phyloP scores from a whole-genome alignment of 352 stramenopile genomes.

The Globisporangium radiosum region DNA sequence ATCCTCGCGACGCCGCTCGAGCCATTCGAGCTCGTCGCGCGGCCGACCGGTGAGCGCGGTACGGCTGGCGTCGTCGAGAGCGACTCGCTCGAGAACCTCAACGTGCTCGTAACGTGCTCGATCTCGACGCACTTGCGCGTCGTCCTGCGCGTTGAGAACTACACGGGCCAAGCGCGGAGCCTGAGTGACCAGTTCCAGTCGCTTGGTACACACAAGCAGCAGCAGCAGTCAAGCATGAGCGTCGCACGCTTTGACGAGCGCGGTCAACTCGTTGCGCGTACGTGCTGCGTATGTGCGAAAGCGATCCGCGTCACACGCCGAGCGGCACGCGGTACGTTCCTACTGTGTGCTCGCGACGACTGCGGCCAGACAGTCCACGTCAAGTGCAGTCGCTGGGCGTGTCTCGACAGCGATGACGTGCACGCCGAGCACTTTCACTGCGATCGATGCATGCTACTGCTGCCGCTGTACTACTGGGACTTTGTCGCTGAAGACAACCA shows the following conservation, averaged over 20 bases:
- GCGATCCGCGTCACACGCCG: slow-evolving; percentile 30
- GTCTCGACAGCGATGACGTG: slow-evolving; percentile 23
- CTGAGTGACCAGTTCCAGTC: slow-evolving; percentile 41
- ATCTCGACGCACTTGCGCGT: slow-evolving; percentile 37
- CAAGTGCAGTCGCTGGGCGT: slow-evolving; percentile 57
- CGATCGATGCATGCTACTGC: slow-evolving; percentile 24
- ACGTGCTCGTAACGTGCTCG: slow-evolving; percentile 42
- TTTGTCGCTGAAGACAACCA: slow-evolving; percentile 46
- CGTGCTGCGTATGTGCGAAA: slow-evolving; percentile 49
- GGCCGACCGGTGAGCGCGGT: slow-evolving; percentile 36
- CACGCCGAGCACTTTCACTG: slow-evolving; percentile 37
- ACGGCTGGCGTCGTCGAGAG: slow-evolving; percentile 44
- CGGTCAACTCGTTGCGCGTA: slow-evolving; percentile 36
- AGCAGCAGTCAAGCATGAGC: slow-evolving; percentile 21
- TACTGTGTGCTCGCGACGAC: slow-evolving; percentile 39
- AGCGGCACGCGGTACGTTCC: slow-evolving; percentile 14
- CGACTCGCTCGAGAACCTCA: slow-evolving; percentile 41
- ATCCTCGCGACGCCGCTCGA: slow-evolving; percentile 44
- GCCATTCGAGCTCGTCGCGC: slow-evolving; percentile 34
- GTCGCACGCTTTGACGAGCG: slow-evolving; percentile 49
- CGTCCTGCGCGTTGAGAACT: slow-evolving; percentile 56
- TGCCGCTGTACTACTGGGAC: slow-evolving; percentile 50
- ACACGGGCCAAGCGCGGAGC: slow-evolving; percentile 28
- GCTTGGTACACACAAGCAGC: slow-evolving; percentile 2
- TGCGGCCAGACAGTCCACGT: slow-evolving; percentile 62